Conservation (phyloP, 805 yeast species). For the Allodekkera sacchari region DNA sequence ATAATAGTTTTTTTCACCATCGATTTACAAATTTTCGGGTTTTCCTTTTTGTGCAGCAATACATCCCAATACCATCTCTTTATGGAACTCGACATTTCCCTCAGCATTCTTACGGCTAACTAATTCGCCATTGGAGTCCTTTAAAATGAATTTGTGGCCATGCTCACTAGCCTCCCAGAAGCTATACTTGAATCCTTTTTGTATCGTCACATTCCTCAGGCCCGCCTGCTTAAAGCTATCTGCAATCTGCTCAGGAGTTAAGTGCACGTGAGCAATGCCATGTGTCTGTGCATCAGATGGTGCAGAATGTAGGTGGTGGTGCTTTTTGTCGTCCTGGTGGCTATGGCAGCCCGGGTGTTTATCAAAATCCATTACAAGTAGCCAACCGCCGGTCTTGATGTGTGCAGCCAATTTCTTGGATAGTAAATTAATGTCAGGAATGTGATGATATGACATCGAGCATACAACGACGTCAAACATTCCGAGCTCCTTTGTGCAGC, state of each 20-base stretch:
- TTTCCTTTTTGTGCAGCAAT: no score
- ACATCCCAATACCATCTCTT: no score
- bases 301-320: no score
- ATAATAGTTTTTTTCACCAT: no score
- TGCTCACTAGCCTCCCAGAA: constrained; percentile 1
- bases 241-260: neutral
- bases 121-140: no score
- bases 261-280: constrained; percentile 1
- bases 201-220: neutral
- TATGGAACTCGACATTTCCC: no score
- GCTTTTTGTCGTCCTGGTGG: neutral
- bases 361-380: constrained; percentile 3
- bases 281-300: no score
- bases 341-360: neutral
- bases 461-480: constrained; percentile 1
- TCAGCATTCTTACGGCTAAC: no score
- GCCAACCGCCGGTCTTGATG: constrained; percentile 1
- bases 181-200: constrained; percentile 1
- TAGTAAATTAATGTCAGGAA: neutral
- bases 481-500: neutral
- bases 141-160: no score
- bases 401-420: neutral
- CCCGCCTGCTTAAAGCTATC: constrained; percentile 1
- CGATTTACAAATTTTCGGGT: no score
- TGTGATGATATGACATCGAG: constrained; percentile 2